A percentile compares a stretch with the other conserved stretches of the same genome.
These are phyloP conservation scores for Cordia subcordata DNA, from an alignment of 257 asterid species.

Conservation along the genomic window DNA sequence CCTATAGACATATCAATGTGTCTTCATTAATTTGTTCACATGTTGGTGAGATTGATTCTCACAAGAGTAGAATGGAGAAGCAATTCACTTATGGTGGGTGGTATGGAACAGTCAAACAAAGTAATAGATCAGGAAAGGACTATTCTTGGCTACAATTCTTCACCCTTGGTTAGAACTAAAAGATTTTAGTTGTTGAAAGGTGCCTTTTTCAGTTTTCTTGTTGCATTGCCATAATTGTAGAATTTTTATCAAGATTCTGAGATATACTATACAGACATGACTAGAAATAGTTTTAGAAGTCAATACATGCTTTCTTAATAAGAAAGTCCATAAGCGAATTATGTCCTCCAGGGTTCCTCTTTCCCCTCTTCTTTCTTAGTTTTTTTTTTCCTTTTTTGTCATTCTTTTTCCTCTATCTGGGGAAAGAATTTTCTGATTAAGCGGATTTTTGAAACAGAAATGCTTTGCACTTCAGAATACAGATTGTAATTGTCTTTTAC, in stretches of 20 bases:
- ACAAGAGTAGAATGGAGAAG: background rate
- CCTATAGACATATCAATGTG: background rate
- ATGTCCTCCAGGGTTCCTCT: too few relatives aligned
- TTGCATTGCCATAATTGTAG: too few relatives aligned
- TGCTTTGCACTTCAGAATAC: background rate
- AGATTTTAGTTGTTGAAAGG: too few relatives aligned
- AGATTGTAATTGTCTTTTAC: conserved; percentile 23
- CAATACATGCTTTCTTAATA: background rate
- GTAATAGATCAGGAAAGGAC: background rate
- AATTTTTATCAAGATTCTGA: too few relatives aligned
- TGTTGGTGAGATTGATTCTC: background rate
- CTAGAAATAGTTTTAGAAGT: conserved; percentile 3
- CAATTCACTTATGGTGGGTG: too few relatives aligned
- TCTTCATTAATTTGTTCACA: background rate
- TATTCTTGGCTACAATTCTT: too few relatives aligned
- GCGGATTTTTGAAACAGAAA: background rate
- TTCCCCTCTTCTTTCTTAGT: background rate
- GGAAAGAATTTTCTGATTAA: background rate
- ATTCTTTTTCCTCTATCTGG: background rate
- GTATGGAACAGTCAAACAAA: background rate
- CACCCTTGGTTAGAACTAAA: too few relatives aligned
- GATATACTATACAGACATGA: too few relatives aligned
- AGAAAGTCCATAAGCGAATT: background rate
- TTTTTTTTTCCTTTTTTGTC: background rate
- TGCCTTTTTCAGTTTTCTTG: too few relatives aligned